A percentile compares a stretch with the other conserved stretches of the same genome.
Evolutionary conservation across 768 basidiomycete genomes (phyloP).

Genomic region (Serendipita sp.): DNA sequence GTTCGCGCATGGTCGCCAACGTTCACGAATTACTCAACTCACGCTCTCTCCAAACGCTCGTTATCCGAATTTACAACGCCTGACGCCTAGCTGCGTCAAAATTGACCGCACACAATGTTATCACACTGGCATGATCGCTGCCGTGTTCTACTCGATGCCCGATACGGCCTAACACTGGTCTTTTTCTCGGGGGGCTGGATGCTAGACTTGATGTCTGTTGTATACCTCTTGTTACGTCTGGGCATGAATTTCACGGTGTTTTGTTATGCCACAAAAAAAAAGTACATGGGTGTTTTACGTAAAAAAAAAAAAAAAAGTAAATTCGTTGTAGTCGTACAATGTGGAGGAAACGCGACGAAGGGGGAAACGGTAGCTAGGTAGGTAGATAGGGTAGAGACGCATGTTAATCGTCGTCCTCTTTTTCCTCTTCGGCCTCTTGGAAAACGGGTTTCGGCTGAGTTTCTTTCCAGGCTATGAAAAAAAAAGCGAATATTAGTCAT

Average conservation of each 20-base stretch:
- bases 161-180: not conserved
- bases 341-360: too few relatives aligned
- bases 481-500: not conserved
- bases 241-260: not conserved
- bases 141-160: too few relatives aligned
- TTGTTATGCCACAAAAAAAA: not conserved
- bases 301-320: too few relatives aligned
- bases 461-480: constrained; percentile 52
- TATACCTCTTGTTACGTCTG: not conserved
- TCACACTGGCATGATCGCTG: too few relatives aligned
- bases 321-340: too few relatives aligned
- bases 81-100: not conserved
- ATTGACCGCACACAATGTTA: too few relatives aligned
- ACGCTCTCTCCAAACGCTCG: not conserved
- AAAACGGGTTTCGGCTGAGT: constrained; percentile 84
- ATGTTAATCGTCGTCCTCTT: constrained; percentile 23
- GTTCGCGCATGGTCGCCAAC: not conserved
- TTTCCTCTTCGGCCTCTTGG: constrained; percentile 37
- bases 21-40: not conserved
- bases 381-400: too few relatives aligned
- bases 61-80: not conserved
- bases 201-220: not conserved
- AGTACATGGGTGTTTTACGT: too few relatives aligned
- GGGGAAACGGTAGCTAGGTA: too few relatives aligned
- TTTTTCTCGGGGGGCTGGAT: not conserved